phyloP scores from a whole-genome alignment of 2,329 filamentous ascomycete species.

The Neofusicoccum ribis region DNA sequence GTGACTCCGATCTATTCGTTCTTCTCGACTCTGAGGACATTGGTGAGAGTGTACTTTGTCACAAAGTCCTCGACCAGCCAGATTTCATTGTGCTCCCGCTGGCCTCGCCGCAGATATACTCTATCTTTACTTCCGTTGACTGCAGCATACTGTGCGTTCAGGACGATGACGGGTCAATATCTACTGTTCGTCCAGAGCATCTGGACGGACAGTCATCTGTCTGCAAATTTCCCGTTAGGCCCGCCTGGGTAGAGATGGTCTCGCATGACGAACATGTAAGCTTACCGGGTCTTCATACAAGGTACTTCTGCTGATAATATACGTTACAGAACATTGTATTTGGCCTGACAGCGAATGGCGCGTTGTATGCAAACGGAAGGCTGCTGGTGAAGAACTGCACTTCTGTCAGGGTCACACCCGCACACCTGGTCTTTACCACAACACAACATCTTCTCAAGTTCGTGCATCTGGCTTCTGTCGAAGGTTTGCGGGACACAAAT shows the following conservation, averaged over 20 bases:
- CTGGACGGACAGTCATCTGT: neutral
- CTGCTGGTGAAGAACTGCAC: conserved; percentile 84
- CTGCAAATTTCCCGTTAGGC: neutral
- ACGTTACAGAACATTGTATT: conserved; percentile 48
- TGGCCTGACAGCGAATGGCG: conserved; percentile 73
- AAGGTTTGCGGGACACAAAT: conserved; percentile 53
- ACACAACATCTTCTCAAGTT: conserved; percentile 93
- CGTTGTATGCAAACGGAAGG: conserved; percentile 74
- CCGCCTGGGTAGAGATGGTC: conserved; percentile 31
- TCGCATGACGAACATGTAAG: conserved; percentile 44
- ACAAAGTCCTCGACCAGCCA: neutral
- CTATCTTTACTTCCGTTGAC: conserved; percentile 17
- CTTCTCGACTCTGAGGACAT: conserved; percentile 37
- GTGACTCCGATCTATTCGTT: conserved; percentile 38
- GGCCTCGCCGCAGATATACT: neutral
- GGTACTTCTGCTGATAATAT: conserved; percentile 10
- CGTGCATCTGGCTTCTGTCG: conserved; percentile 69
- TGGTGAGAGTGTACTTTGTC: conserved; percentile 11
- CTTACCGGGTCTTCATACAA: neutral
- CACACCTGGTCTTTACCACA: conserved; percentile 89
- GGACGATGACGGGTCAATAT: neutral
- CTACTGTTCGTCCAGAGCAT: neutral
- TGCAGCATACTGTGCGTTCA: conserved; percentile 7
- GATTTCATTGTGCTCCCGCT: neutral
- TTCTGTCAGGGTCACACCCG: conserved; percentile 78